Evolutionary conservation across 768 basidiomycete species (phyloP).

Genomic region (Scleroderma citrinum): DNA sequence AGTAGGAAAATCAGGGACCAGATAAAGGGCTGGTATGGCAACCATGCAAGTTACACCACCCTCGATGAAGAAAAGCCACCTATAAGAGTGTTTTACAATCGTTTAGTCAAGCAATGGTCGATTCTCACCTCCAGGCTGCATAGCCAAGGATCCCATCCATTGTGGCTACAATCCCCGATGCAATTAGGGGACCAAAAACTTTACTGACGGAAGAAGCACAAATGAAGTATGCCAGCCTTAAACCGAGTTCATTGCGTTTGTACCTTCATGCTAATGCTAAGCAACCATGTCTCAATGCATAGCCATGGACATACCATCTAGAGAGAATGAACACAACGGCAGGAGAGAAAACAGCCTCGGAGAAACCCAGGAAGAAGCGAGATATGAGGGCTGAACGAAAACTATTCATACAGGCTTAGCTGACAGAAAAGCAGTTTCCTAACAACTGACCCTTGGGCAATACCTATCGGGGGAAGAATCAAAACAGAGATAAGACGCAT

Average conservation of each 20-base stretch:
- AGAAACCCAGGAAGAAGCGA: constrained; percentile 68
- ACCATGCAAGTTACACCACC: constrained; percentile 40
- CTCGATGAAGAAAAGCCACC: constrained; percentile 47
- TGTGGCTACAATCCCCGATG: constrained; percentile 39
- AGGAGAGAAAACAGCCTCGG: constrained; percentile 58
- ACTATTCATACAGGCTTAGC: constrained; percentile 23
- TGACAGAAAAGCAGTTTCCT: not conserved
- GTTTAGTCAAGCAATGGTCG: constrained; percentile 4
- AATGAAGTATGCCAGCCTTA: constrained; percentile 40
- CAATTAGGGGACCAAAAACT: constrained; percentile 49
- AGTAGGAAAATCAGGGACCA: constrained; percentile 46
- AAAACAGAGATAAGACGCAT: not conserved
- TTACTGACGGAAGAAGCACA: constrained; percentile 49
- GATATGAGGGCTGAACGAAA: constrained; percentile 55
- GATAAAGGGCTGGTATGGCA: constrained; percentile 38
- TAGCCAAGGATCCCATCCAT: constrained; percentile 47
- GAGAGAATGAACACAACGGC: constrained; percentile 59
- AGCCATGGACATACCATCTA: constrained; percentile 13
- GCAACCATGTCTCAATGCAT: constrained; percentile 8
- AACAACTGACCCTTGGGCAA: constrained; percentile 25
- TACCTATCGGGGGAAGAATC: constrained; percentile 19
- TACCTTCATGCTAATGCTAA: constrained; percentile 31
- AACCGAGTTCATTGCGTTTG: constrained; percentile 38
- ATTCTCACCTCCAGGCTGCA: constrained; percentile 45
- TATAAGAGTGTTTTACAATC: constrained; percentile 8